Conservation (phyloP, 371 early-diverging fungal species). For the Syncephalastrum monosporum region DNA sequence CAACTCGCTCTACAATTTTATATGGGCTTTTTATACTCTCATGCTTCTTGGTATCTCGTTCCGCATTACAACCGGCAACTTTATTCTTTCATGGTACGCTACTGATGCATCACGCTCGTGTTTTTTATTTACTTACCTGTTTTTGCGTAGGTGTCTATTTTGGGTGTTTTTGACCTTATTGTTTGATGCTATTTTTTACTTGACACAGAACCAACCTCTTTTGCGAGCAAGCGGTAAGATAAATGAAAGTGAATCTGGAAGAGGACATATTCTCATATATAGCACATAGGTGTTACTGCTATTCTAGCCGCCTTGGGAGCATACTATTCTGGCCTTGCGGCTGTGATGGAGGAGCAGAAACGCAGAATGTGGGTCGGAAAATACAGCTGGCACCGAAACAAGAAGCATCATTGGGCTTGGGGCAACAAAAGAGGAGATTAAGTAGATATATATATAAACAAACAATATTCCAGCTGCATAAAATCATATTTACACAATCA, state of each 20-base stretch:
- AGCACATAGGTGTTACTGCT: conserved; percentile 29
- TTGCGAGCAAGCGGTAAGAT: conserved; percentile 16
- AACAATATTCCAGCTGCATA: too few relatives aligned
- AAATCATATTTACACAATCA: too few relatives aligned
- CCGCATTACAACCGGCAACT: conserved; percentile 28
- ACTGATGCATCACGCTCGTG: neutral
- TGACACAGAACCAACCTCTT: conserved; percentile 1
- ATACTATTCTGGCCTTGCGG: conserved; percentile 47
- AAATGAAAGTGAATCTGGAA: neutral
- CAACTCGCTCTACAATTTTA: conserved; percentile 32
- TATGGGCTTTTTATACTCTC: conserved; percentile 43
- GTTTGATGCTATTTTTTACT: conserved; percentile 9
- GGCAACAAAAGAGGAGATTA: too few relatives aligned
- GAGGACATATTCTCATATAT: neutral
- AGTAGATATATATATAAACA: too few relatives aligned
- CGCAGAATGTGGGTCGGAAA: conserved; percentile 70
- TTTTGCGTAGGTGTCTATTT: conserved; percentile 8
- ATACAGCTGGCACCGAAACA: conserved; percentile 56
- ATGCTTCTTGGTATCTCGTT: conserved; percentile 38
- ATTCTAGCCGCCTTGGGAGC: conserved; percentile 36
- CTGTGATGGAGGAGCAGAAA: conserved; percentile 46
- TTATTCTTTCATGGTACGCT: conserved; percentile 28
- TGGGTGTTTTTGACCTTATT: conserved; percentile 13
- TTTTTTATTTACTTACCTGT: too few relatives aligned
- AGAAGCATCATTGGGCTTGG: conserved; percentile 52